Base-by-base conservation (phyloP, 2,329 filamentous ascomycete species). In the Venturia carpophila region DNA sequence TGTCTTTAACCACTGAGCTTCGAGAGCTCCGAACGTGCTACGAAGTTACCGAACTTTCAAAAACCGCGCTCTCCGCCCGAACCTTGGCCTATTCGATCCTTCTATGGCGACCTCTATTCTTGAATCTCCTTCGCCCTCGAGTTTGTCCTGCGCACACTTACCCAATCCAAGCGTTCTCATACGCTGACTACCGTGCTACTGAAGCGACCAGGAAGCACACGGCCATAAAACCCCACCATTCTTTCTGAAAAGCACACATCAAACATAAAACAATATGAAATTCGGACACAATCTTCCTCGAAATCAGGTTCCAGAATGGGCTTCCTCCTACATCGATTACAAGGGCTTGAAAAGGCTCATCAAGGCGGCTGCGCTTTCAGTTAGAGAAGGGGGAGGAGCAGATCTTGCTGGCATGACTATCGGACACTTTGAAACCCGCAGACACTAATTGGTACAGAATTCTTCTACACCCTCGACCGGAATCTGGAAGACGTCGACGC, bases 401-500 rank as follows among this genome's bases (percentile, higher is more conserved):
- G 94, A 99, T 83, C 82, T 96, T 78, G 92, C 93, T 81, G 92
- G 93, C 72, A 49, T 52, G 63, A 30, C 58, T 45, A 52, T 19
- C 41, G 41, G 30, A n/a, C 30, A n/a, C 21, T 41, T 24, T 10
- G 21, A 30, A 47, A n/a, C 17, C n/a, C 30, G 30, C 61, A 49
- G 24, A 39, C 42, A 27, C 24, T 55, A 56, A 62, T 80, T 97
- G 27, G 19, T 10, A 24, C 30, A 58, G 94, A 92, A 76, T 96
- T 99, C 83, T 96, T 97, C 80, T 96, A 93, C 76, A 90, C 89
- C 69, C 87, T 99, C 75, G 94, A 99, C 75, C 90, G 94, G 71
- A 97, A 97, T 75, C 87, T 99, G 73, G 94, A 99, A 80, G 90
- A 96, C 77, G 93, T 99, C 75, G 92, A 97, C 76, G 85, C 85